Base-by-base conservation (phyloP, 345 rosid species). In the Sonneratia caseolaris region DNA sequence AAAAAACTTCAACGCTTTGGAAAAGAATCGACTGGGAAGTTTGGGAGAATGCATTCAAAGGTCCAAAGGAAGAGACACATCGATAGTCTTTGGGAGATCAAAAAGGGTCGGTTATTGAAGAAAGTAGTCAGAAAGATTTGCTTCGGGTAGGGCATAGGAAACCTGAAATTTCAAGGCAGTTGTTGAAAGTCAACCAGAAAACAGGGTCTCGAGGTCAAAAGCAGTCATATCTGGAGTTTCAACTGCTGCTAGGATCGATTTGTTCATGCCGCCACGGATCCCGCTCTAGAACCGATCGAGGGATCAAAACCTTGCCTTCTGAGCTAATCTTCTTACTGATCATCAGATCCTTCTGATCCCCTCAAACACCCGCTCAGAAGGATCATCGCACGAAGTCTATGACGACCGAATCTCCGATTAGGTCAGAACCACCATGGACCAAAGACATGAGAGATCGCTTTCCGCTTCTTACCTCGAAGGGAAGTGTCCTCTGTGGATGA, bases 381-480 rank as follows among this genome's bases (percentile, higher is more conserved):
- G 14, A 59, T n/a, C 36, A 59, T n/a, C 64, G 64, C 3, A 3
- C 14, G 64, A 22, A 21, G 8, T n/a, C 14, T 53, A 0, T 53
- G 32, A 22, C 64, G 21, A 13, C 27, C 3, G 27, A 66, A 43
- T 22, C 69, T 66, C 27, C 70, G 56, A 42, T 68, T 15, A 40
- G 16, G 22, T 68, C 21, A 37, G 3, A 14, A 1, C 32, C 51
- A 66, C 10, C 49, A 38, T 42, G 37, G 55, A 43, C 11, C 13
- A 47, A 47, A 9, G 13, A 47, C 51, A 13, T 47, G 51, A 47
- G 51, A 72, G 70, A 5, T 19, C 37, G 66, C 66, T 24, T 7
- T 62, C 5, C 13, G 32, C 21, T 12, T 6, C 59, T 9, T 68
- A 74, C 76, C 76, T 74, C 53, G 76, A 24, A 47, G 61, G 6